Base-by-base conservation (phyloP, 2,329 filamentous ascomycete genomes). In the Dothideomycetes sp. region DNA sequence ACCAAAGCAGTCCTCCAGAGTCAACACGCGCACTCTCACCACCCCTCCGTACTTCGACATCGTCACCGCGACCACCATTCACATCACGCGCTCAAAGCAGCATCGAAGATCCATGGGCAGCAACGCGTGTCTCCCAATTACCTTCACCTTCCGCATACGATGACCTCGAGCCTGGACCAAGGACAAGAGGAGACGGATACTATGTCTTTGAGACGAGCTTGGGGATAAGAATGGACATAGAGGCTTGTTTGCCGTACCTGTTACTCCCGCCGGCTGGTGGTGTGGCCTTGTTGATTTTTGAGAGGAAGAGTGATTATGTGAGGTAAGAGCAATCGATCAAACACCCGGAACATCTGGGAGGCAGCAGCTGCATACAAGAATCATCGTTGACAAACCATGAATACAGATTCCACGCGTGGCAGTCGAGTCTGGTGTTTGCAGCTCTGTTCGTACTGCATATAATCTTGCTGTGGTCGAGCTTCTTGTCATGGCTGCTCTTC, bases 251-350 rank as follows among this genome's bases (percentile, higher is more conserved):
- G 55, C 89, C 91, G 38, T 98, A 98, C 61, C 59, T 95, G 47
- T 69, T 82, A 35, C 65, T 94, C 11, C 91, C 91, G 47, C 91
- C 91, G 1, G 71, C 88, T 0, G 91, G 89, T 3, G 84, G 83
- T 3, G 84, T 95, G 18, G 61, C 94, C 50, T 64, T 98, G 52
- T 64, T 98, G 50, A 74, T 96, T 31, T 60, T 89, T 48, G 91
- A 98, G 71, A 78, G 88, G 57, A 91, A 94, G 68, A 95, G 87
- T 57, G 91, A 98, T 64, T 98, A 94, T 62, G 91, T 98, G 43
- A 76, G 91, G 84, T 89, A 32, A 12, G 36, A n/a, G 9, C n/a
- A 10, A 18, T 32, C 3, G 23, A 7, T 12, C 23, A 24, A 7
- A 64, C 44, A 74, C 45, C 12, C 9, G 7, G 12, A 12, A 24